Base-by-base conservation (phyloP, 306 rosid genomes). In the Hylodesmum podocarpum region DNA sequence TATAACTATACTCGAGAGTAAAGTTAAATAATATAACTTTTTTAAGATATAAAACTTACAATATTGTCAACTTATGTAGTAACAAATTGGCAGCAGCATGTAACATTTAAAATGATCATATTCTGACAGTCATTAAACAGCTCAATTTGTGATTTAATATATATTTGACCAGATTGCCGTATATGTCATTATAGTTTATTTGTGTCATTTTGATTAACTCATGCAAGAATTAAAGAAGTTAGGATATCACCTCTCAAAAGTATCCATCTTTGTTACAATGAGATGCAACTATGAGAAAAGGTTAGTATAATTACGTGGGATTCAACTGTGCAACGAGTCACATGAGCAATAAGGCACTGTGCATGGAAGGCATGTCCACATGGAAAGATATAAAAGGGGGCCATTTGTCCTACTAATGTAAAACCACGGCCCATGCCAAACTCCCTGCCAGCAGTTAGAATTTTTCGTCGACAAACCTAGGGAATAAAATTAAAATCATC, bases 281-380 rank as follows among this genome's bases (percentile, higher is more conserved):
- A 53, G 31, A 37, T 18, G 62, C 72, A 53, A 49, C 19, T 31
- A 19, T 63, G 67, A 59, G 67, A 46, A 69, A 57, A 40, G 8
- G 51, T 28, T 66, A 70, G 70, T 25, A 22, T 67, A 63, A 72
- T 88, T 86, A 94, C 98, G 74, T 89, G 97, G 78, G 88, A 44
- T 80, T 84, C 95, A 61, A 67, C 78, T 1, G 97, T 92, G 51
- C 97, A 89, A 21, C 96, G 98, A 41, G 98, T 92, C 77, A 95
- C 98, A 27, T 95, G 98, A 13, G 97, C 92, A 66, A 95, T 88
- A 80, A 95, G 81, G 80, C 98, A 95, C 37, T 89, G 85, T 9
- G 98, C 87, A 72, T 95, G 98, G 88, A 95, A 95, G 83, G 93
- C 87, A 47, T 95, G 97, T 54, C 96, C 97, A 53, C 98, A 95